phyloP scores from a whole-genome alignment of 169 alveolate genomes.

The Plasmodium chabaudi region DNA sequence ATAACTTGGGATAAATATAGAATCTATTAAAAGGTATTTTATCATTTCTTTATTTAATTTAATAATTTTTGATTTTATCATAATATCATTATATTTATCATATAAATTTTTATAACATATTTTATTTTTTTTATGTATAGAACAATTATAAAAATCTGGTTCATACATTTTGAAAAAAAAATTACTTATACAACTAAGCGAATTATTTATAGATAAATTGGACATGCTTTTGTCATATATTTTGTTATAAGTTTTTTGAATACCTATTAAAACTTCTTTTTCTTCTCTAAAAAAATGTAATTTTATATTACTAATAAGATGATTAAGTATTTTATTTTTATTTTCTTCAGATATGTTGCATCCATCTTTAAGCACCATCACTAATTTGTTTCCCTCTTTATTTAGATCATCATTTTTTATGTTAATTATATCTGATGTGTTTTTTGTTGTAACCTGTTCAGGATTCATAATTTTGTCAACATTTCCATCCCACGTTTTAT shows the following conservation, averaged over 20 bases:
- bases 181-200: conserved; percentile 4
- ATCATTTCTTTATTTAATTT: conserved; percentile 33
- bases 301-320: background rate
- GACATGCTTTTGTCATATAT: background rate
- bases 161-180: conserved; percentile 31
- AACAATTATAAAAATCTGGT: conserved; percentile 46
- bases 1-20: conserved; percentile 52
- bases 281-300: background rate
- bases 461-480: background rate
- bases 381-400: background rate
- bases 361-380: background rate
- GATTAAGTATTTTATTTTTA: background rate
- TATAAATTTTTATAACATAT: conserved; percentile 42
- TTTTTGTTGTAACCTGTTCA: background rate
- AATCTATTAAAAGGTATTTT: conserved; percentile 27
- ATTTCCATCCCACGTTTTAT: conserved; percentile 21
- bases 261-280: background rate
- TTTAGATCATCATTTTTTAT: background rate
- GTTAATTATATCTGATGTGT: background rate
- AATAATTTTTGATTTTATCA: conserved; percentile 47
- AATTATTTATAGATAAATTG: background rate
- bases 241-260: background rate
- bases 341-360: background rate
- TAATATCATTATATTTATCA: conserved; percentile 38
- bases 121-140: conserved; percentile 12